Base-by-base conservation (phyloP, 257 asterid genomes). In the Craterostigma plantagineum region DNA sequence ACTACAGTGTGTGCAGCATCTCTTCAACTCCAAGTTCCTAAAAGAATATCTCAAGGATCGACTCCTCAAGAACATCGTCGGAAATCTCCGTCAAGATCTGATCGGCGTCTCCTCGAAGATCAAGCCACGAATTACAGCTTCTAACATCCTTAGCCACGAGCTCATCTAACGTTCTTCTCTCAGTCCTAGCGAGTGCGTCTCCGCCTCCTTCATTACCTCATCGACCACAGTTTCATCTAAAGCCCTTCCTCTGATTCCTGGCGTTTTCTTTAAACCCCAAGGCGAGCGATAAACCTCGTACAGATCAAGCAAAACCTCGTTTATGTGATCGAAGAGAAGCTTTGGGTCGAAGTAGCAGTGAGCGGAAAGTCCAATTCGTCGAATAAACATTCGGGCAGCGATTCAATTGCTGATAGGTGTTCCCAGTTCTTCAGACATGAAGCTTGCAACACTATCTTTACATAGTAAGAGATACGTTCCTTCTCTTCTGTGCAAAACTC, bases 281-380 rank as follows among this genome's bases (percentile, higher is more conserved):
- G n/a, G n/a, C 46, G 48, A 56, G 55, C 68, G 54, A 18, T 63
- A 58, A 45, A 23, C 57, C 42, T 42, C 34, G 52, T 64, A 55
- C 45, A 64, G 48, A 49, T 69, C 70, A 35, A 56, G 11, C 14
- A 86, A 45, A 16, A 72, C 70, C 65, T 86, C 90, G 35, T 78
- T 70, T 34, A 79, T 70, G 52, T 56, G 79, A 52, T 86, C 85
- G 12, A 81, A 73, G 11, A 78, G 76, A 61, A 81, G 90, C 60
- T 69, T 73, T 13, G 77, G 67, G 45, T 72, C 77, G 18, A 61
- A 40, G 12, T 14, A 40, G 12, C 15, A 40, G 45, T 16, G 3
- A 8, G 45, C 3, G 15, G 14, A 14, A 8, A 40, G 16, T 2
- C 45, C 45, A 40, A 14, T 10, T 12, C 45, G 14, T 40, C 45